These are phyloP conservation scores for Boletus edulis DNA, from an alignment of 768 basidiomycete species.

Conservation along the genomic window DNA sequence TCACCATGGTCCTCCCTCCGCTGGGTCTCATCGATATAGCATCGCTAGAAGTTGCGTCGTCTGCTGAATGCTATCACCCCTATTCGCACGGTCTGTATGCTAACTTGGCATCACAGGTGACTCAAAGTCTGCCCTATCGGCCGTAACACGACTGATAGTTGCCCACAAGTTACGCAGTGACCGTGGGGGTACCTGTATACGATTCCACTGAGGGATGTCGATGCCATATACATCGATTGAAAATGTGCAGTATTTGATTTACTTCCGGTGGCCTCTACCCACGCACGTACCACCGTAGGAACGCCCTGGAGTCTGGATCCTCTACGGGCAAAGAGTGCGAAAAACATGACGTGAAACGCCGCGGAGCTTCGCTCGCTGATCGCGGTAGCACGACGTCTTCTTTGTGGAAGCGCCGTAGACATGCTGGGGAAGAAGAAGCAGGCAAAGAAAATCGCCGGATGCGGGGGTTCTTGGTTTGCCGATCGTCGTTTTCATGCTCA, in stretches of 20 bases:
- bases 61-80: slow-evolving; percentile 27
- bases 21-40: background rate
- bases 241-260: background rate
- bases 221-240: background rate
- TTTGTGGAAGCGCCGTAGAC: background rate
- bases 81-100: background rate
- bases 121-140: no score
- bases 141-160: background rate
- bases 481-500: background rate
- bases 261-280: no score
- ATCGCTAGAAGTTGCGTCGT: slow-evolving; percentile 3
- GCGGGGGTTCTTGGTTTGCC: background rate
- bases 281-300: background rate
- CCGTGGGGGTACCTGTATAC: no score
- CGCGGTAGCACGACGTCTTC: background rate
- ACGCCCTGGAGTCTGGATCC: background rate
- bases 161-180: no score
- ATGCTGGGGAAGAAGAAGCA: background rate
- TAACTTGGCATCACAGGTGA: background rate
- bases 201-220: no score
- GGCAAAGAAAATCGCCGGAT: background rate
- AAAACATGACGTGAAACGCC: background rate
- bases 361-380: slow-evolving; percentile 1
- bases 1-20: background rate
- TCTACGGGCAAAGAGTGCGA: background rate